Evolutionary conservation across 352 stramenopile species (phyloP), one percentile per base, ranked within the genome.

Genomic region (Phytophthora capsici): DNA sequence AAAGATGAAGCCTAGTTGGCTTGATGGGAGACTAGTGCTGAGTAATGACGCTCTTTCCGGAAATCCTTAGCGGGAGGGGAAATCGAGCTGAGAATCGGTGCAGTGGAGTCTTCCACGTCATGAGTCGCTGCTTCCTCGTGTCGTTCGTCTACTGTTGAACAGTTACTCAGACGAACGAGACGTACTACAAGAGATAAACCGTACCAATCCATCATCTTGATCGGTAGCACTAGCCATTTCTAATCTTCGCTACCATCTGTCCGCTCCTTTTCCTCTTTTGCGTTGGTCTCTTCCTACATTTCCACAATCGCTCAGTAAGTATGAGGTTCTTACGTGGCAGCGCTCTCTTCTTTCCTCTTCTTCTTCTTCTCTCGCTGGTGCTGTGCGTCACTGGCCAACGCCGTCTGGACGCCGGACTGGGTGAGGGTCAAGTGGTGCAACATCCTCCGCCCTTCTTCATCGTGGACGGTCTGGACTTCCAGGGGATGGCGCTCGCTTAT

Each of bases 41-140:
- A 89, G 80, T 78, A 77, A 88, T 89, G 82, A 91, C 80, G 82
- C 69, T 89, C 78, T 86, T 88, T 91, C 77, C 75, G 71, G 47
- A 91, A 91, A 91, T 89, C 78, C 70, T 52, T 63, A 60, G 43
- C 32, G 69, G 78, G 84, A 84, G 78, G 77, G 82, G 69, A 88
- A 87, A 86, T 86, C 17, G 82, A 89, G 78, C 82, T 66, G 80
- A 91, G 66, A 73, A 79, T 84, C 65, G 69, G 72, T 51, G 70
- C 66, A 40, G 17, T 19, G 44, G 0, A 47, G 57, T 58, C 40
- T 41, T 45, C 36, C 48, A 51, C 38, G 61, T 40, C 61, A 67
- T 52, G 66, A 67, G 66, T 71, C 49, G 30, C 19, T 62, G 66
- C 60, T 69, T 73, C 46, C 59, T 69, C 58, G 43, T 50, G n/a